Percentiles rank a stretch among this genome's conserved stretches.
phyloP scores from a whole-genome alignment of 106 monocot species.

The Agapanthus africanus region DNA sequence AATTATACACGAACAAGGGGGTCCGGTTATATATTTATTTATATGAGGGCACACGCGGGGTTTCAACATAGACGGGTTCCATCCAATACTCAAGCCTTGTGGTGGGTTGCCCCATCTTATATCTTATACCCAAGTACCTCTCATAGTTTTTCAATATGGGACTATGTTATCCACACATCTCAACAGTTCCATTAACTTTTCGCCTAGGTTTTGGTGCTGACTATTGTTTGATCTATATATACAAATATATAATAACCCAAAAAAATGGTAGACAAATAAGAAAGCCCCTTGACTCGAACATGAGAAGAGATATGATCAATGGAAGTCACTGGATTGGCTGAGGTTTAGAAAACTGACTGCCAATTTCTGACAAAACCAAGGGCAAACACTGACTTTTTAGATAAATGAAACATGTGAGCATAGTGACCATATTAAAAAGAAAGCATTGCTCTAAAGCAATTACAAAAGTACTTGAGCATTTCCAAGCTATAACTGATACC shows the following conservation, averaged over 20 bases:
- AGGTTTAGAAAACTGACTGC: not conserved
- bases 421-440: not conserved
- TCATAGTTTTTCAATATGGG: too few relatives aligned
- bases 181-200: not conserved
- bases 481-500: not conserved
- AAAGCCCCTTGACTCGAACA: not conserved
- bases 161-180: too few relatives aligned
- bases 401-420: slow-evolving; percentile 1
- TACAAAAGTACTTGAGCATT: not conserved
- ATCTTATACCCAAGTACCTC: too few relatives aligned
- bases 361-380: not conserved
- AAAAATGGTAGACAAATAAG: not conserved
- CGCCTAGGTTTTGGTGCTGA: not conserved
- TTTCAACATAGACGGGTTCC: too few relatives aligned
- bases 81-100: too few relatives aligned
- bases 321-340: not conserved
- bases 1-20: too few relatives aligned
- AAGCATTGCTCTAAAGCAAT: not conserved
- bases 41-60: too few relatives aligned
- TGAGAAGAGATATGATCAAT: not conserved
- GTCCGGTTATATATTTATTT: too few relatives aligned
- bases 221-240: not conserved
- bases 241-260: not conserved
- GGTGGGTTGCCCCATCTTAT: too few relatives aligned
- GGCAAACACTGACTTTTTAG: not conserved